Percentiles rank a stretch among this genome's conserved stretches.
phyloP scores from a whole-genome alignment of 768 basidiomycete species.

The Rhizopogon vesiculosus region DNA sequence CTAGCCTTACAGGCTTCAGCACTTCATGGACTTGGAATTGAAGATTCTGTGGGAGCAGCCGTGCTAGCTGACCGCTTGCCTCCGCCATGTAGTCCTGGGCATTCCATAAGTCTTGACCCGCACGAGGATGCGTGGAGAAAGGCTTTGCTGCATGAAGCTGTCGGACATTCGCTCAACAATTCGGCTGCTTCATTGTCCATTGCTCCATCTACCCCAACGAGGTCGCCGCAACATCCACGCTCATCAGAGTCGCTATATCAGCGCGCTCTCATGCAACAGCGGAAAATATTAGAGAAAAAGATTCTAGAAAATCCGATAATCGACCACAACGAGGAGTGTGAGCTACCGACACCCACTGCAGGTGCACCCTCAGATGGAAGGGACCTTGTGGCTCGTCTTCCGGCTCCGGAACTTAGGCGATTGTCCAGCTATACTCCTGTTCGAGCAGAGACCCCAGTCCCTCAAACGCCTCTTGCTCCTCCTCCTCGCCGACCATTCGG shows the following conservation, averaged over 20 bases:
- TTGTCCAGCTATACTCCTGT: constrained; percentile 41
- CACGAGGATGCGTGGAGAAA: constrained; percentile 71
- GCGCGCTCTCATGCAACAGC: constrained; percentile 17
- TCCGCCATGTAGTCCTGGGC: constrained; percentile 57
- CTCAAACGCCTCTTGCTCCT: constrained; percentile 58
- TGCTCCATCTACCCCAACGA: constrained; percentile 32
- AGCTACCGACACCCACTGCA: constrained; percentile 15
- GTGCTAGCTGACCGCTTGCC: constrained; percentile 72
- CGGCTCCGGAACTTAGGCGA: constrained; percentile 29
- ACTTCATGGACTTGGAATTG: constrained; percentile 64
- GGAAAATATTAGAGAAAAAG: constrained; percentile 34
- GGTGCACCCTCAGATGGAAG: constrained; percentile 5
- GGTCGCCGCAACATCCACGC: constrained; percentile 16
- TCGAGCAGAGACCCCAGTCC: constrained; percentile 66
- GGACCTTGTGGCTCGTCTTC: constrained; percentile 12
- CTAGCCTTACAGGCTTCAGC: constrained; percentile 76
- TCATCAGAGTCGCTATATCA: constrained; percentile 21
- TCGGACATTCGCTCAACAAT: constrained; percentile 67
- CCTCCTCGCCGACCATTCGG: constrained; percentile 50
- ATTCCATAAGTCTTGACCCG: constrained; percentile 44
- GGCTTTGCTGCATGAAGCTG: constrained; percentile 70
- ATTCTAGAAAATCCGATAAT: constrained; percentile 39
- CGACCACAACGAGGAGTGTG: constrained; percentile 27
- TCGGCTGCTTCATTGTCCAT: constrained; percentile 35
- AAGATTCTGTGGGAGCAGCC: constrained; percentile 72